Percentiles rank a stretch among this genome's conserved stretches.
phyloP scores from a whole-genome alignment of 1,284 basidiomycete species.

The Cerioporus squamosus region DNA sequence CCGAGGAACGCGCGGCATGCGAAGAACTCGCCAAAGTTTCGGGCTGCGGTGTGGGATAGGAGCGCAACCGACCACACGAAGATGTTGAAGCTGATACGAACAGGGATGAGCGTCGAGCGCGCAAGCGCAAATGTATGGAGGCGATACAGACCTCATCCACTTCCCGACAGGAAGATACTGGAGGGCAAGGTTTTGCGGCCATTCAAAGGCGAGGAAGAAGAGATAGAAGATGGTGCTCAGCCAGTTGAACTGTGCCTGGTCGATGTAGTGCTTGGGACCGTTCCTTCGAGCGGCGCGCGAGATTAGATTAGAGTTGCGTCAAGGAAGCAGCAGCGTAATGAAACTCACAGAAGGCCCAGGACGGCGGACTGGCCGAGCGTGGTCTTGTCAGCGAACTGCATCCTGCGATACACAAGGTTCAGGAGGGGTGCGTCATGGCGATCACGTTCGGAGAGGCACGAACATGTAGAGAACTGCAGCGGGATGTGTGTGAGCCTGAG shows the following conservation, averaged over 20 bases:
- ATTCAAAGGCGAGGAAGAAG: constrained; percentile 68
- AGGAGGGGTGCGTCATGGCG: not conserved
- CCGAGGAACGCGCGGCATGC: constrained; percentile 50
- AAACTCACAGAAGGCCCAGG: constrained; percentile 60
- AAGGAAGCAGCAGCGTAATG: not conserved
- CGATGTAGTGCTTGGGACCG: constrained; percentile 35
- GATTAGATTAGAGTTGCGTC: constrained; percentile 22
- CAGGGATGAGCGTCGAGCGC: no score
- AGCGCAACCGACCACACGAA: constrained; percentile 48
- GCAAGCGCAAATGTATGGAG: not conserved
- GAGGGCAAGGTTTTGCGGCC: constrained; percentile 75
- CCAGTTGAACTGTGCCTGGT: constrained; percentile 49
- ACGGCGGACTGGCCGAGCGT: constrained; percentile 71
- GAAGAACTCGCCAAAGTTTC: constrained; percentile 50
- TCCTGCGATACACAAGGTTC: constrained; percentile 40
- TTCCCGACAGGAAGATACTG: constrained; percentile 78
- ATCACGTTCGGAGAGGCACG: constrained; percentile 15
- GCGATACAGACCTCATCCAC: constrained; percentile 58
- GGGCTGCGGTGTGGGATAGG: constrained; percentile 50
- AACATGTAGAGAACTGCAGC: constrained; percentile 61
- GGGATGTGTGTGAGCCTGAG: not conserved
- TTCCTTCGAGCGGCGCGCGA: constrained; percentile 19
- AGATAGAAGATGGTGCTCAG: constrained; percentile 74
- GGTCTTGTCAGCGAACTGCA: constrained; percentile 77
- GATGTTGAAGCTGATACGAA: constrained; percentile 42